Evolutionary conservation across 2,329 filamentous ascomycete species (phyloP), one percentile per base, ranked within the genome.

Genomic region (Venturia asperata): DNA sequence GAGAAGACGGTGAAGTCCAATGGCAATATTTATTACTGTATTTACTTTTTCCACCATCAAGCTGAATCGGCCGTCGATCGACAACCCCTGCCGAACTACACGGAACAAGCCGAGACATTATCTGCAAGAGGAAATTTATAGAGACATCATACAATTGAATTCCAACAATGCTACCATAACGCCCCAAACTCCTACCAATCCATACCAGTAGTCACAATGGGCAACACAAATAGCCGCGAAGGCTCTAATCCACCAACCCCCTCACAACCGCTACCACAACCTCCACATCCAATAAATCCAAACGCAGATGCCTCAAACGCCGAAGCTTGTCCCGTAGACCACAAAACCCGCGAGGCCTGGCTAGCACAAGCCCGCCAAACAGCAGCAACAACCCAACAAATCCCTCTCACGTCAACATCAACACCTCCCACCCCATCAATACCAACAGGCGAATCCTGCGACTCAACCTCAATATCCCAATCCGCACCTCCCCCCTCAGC

Each of bases 271-370:
- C 30, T 24, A 27, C 24, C 17, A n/a, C 9, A 17, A 63, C 34
- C 42, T 41, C 41, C 42, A 52, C 43, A 43, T 39, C 17, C 37
- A 41, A 66, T 37, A 41, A 21, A 62, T 27, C 61, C 41, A n/a
- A 39, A 37, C 3, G 15, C 56, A 62, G 21, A 45, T 63, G 71
- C 75, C 78, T 52, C 47, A 27, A 21, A 52, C 68, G 72, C 74
- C 55, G 76, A 76, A 49, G 81, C 81, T 66, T 97, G 94, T 72
- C 94, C 94, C 5, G 91, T 97, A 72, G 92, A 97, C 78, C 89
- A 92, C 78, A 90, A 91, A 72, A 89, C 91, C 63, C 88, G 94
- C 71, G 89, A 92, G 71, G 86, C 88, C 71, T 99, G 93, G 93
- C 83, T 97, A 45, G 81, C 83, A 66, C 86, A 91, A 73, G 86